phyloP scores from a whole-genome alignment of 495 filamentous ascomycete genomes.

The Thermothielavioides terrestris region DNA sequence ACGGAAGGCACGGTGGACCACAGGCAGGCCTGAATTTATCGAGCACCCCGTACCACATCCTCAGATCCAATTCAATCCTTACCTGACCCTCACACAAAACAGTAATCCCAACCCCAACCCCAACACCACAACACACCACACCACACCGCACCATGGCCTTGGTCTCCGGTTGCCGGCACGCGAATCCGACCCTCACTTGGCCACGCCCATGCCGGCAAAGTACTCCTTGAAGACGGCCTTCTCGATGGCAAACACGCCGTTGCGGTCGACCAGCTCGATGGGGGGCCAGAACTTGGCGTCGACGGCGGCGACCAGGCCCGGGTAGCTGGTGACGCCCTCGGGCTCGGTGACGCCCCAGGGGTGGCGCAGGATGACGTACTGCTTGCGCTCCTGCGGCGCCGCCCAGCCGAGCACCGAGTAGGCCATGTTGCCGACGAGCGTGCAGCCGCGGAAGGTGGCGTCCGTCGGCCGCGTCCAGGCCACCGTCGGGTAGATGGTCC shows the following conservation, averaged over 20 bases:
- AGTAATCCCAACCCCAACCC: too few relatives aligned
- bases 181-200: slow-evolving; percentile 15
- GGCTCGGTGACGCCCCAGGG: slow-evolving; percentile 32
- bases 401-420: slow-evolving; percentile 34
- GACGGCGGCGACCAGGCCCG: slow-evolving; percentile 23
- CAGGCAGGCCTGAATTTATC: too few relatives aligned
- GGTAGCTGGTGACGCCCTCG: slow-evolving; percentile 22
- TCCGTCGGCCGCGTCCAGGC: slow-evolving; percentile 9
- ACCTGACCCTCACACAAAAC: too few relatives aligned
- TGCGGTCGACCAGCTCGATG: slow-evolving; percentile 20
- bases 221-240: slow-evolving; percentile 27
- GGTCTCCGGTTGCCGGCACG: background rate
- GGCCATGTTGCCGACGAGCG: slow-evolving; percentile 32
- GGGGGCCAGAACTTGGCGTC: slow-evolving; percentile 31
- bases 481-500: slow-evolving; percentile 25
- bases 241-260: slow-evolving; percentile 28
- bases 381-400: slow-evolving; percentile 22
- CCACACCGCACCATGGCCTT: too few relatives aligned
- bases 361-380: slow-evolving; percentile 32
- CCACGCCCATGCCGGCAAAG: slow-evolving; percentile 29
- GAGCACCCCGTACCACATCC: too few relatives aligned
- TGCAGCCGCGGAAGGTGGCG: slow-evolving; percentile 25
- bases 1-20: too few relatives aligned
- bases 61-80: too few relatives aligned
- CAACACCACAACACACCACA: too few relatives aligned